Conservation (phyloP, 306 rosid genomes). For the Nissolia schottii region DNA sequence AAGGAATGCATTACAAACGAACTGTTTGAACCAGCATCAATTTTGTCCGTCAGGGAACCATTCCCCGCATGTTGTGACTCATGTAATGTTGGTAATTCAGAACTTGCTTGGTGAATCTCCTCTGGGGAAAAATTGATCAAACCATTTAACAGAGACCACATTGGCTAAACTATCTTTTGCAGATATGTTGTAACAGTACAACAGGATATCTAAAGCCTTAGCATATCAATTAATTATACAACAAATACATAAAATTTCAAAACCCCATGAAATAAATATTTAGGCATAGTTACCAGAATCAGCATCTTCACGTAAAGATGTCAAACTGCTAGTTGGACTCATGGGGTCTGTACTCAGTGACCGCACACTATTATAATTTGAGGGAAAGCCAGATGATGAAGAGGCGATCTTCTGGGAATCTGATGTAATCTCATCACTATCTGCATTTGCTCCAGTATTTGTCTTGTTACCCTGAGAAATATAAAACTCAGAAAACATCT, state of each 20-base stretch:
- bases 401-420: constrained; percentile 48
- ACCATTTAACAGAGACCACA: neutral
- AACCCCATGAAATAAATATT: constrained; percentile 22
- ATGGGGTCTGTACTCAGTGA: constrained; percentile 60
- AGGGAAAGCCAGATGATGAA: constrained; percentile 44
- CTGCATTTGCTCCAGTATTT: constrained; percentile 53
- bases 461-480: constrained; percentile 65
- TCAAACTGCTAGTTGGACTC: constrained; percentile 59
- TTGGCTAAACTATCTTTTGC: constrained; percentile 7
- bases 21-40: constrained; percentile 17
- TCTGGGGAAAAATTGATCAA: constrained; percentile 26
- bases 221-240: neutral
- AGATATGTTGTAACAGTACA: neutral
- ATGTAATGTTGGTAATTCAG: constrained; percentile 32
- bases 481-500: constrained; percentile 7
- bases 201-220: constrained; percentile 9
- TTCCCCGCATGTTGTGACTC: constrained; percentile 33
- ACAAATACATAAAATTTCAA: neutral
- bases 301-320: constrained; percentile 80
- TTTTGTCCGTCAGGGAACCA: constrained; percentile 33
- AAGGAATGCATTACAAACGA: constrained; percentile 21
- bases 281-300: constrained; percentile 64
- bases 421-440: constrained; percentile 48
- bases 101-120: constrained; percentile 46
- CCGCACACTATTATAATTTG: constrained; percentile 43